phyloP scores from a whole-genome alignment of 352 stramenopile species.

The Globisporangium uncinulatum region DNA sequence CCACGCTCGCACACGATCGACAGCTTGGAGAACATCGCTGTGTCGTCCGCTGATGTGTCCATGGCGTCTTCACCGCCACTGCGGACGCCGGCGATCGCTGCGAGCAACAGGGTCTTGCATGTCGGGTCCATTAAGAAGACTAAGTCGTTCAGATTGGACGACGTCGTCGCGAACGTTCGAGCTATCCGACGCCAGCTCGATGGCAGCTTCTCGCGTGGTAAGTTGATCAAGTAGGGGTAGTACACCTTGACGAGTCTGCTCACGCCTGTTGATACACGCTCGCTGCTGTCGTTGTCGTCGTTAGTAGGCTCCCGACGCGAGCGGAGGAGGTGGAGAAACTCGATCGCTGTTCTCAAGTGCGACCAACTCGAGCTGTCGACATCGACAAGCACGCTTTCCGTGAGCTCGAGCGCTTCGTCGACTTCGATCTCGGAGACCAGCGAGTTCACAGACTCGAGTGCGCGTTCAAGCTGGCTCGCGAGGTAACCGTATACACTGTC shows the following conservation, averaged over 20 bases:
- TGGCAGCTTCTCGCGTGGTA: slow-evolving; percentile 36
- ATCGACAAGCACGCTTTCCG: slow-evolving; percentile 20
- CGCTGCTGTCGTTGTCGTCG: neutral
- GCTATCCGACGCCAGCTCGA: slow-evolving; percentile 31
- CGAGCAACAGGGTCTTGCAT: slow-evolving; percentile 52
- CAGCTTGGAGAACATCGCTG: slow-evolving; percentile 26
- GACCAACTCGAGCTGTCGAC: slow-evolving; percentile 25
- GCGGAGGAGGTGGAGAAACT: slow-evolving; percentile 17
- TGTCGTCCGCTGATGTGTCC: neutral
- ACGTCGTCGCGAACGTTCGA: slow-evolving; percentile 20
- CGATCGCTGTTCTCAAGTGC: slow-evolving; percentile 8
- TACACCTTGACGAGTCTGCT: slow-evolving; percentile 49
- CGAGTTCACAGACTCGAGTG: slow-evolving; percentile 22
- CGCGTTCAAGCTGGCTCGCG: slow-evolving; percentile 6
- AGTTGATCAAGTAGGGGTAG: slow-evolving; percentile 63
- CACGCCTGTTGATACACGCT: slow-evolving; percentile 15
- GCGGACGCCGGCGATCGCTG: slow-evolving; percentile 5
- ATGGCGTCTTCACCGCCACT: too few relatives aligned
- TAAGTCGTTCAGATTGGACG: slow-evolving; percentile 15
- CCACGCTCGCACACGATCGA: slow-evolving; percentile 42
- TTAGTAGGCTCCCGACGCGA: neutral
- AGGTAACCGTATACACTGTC: slow-evolving; percentile 14
- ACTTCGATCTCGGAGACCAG: slow-evolving; percentile 43
- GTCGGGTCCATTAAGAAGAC: slow-evolving; percentile 34
- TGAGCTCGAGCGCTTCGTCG: slow-evolving; percentile 23